A percentile compares a stretch with the other conserved stretches of the same genome.
Conservation (phyloP, 768 basidiomycete genomes). For the Rhodotorula graminis region DNA sequence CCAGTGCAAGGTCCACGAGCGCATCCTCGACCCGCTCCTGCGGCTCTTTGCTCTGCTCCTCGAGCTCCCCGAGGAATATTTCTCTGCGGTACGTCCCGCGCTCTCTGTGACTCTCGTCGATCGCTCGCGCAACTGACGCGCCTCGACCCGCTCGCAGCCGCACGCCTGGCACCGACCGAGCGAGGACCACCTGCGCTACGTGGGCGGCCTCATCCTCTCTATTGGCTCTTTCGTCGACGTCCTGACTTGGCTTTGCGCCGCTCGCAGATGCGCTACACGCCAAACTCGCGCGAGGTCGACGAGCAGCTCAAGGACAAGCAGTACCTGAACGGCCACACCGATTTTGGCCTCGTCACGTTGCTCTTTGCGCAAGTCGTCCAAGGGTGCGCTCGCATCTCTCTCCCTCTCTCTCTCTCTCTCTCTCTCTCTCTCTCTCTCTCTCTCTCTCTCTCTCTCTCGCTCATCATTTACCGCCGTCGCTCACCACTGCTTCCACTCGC, state of each 20-base stretch:
- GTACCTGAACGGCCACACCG: slow-evolving; percentile 7
- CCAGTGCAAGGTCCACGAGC: slow-evolving; percentile 39
- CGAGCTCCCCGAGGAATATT: slow-evolving; percentile 18
- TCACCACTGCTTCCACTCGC: background rate
- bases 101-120: too few species aligned
- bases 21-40: slow-evolving; percentile 21
- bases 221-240: too few species aligned
- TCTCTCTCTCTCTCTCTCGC: too few species aligned
- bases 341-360: slow-evolving; percentile 13
- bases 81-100: slow-evolving; percentile 6
- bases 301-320: slow-evolving; percentile 3
- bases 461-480: background rate
- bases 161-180: slow-evolving; percentile 13
- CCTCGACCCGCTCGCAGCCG: background rate
- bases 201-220: background rate
- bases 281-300: slow-evolving; percentile 7
- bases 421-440: background rate
- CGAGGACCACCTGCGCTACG: slow-evolving; percentile 15
- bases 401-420: background rate
- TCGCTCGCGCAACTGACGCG: too few species aligned
- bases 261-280: slow-evolving; percentile 21
- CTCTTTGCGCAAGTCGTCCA: slow-evolving; percentile 14
- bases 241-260: too few species aligned
- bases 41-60: slow-evolving; percentile 9
- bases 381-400: background rate